These are phyloP conservation scores for Silene conica DNA, from an alignment of 148 eudicot species.

Conservation along the genomic window DNA sequence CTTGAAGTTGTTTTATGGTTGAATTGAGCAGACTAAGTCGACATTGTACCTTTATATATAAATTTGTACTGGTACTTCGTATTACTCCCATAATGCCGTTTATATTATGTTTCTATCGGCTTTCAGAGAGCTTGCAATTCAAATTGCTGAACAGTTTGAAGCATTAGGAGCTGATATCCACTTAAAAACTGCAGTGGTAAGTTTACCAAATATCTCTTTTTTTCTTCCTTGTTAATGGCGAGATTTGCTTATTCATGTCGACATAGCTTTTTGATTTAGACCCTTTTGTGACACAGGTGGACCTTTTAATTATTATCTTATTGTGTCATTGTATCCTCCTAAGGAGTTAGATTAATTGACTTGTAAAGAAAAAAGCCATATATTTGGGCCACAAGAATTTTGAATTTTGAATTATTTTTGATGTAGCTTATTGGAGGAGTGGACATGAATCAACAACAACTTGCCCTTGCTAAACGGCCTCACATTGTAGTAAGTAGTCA, in stretches of 20 bases:
- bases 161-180: constrained; percentile 46
- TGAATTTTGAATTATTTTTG: background rate
- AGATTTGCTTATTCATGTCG: background rate
- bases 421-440: background rate
- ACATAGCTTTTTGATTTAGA: background rate
- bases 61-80: background rate
- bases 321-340: background rate
- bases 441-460: background rate
- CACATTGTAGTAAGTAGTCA: background rate
- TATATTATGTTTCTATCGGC: constrained; percentile 45
- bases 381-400: background rate
- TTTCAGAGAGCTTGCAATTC: constrained; percentile 92
- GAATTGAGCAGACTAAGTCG: background rate
- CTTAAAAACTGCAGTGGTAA: constrained; percentile 76
- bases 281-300: too few relatives aligned
- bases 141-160: constrained; percentile 90
- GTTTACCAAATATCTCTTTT: constrained; percentile 14
- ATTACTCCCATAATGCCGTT: background rate
- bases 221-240: background rate
- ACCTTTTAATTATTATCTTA: too few relatives aligned
- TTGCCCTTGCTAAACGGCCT: background rate
- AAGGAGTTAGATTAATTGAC: background rate
- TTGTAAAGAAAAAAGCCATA: background rate
- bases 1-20: background rate
- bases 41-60: background rate